Conservation (phyloP, 1,284 basidiomycete genomes). For the Rhizoctonia solani region DNA sequence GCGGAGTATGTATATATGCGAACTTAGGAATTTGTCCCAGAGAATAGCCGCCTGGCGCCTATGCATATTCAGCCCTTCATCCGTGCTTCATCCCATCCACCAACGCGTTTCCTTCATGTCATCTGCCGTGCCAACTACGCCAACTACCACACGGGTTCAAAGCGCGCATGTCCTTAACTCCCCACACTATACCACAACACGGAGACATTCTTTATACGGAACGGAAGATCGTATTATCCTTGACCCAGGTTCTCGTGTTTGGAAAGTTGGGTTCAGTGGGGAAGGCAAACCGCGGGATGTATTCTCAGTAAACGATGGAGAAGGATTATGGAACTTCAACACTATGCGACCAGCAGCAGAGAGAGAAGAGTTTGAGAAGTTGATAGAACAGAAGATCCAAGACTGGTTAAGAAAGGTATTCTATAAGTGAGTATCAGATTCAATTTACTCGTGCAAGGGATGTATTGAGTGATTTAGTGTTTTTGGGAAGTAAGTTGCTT, state of each 20-base stretch:
- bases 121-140: slow-evolving; percentile 18
- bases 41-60: slow-evolving; percentile 6
- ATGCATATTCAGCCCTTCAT: no score
- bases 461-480: slow-evolving; percentile 56
- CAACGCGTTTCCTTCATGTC: neutral
- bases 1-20: no score
- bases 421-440: slow-evolving; percentile 84
- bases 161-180: slow-evolving; percentile 48
- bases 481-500: slow-evolving; percentile 55
- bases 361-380: slow-evolving; percentile 69
- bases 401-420: slow-evolving; percentile 74
- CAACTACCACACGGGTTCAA: slow-evolving; percentile 10
- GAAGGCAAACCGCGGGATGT: slow-evolving; percentile 82
- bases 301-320: slow-evolving; percentile 53
- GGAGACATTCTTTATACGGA: slow-evolving; percentile 79
- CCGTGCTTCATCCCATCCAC: neutral
- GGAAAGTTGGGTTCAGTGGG: slow-evolving; percentile 89
- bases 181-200: slow-evolving; percentile 58
- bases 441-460: slow-evolving; percentile 90
- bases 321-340: slow-evolving; percentile 34
- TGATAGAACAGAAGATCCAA: slow-evolving; percentile 72
- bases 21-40: no score
- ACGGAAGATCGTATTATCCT: slow-evolving; percentile 85
- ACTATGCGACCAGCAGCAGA: slow-evolving; percentile 59
- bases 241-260: slow-evolving; percentile 80